Percentiles rank a stretch among this genome's conserved stretches.
These are phyloP conservation scores for Neurospora sp. DNA, from an alignment of 495 filamentous ascomycete genomes.

Conservation along the genomic window DNA sequence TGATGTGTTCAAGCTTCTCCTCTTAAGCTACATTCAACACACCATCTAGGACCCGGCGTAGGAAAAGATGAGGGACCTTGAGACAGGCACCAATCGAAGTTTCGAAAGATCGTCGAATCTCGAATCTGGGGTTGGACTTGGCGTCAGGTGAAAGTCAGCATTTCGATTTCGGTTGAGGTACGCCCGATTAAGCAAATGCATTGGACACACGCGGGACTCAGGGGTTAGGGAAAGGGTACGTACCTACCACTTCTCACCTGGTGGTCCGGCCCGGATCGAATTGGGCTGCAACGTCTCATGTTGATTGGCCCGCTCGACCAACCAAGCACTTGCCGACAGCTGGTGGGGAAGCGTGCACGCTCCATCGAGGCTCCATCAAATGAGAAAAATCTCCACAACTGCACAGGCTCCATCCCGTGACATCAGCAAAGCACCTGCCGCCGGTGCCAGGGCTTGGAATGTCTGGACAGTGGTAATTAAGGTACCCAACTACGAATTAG, in stretches of 20 bases:
- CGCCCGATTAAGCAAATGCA: neutral
- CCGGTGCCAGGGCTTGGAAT: neutral
- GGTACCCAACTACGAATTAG: neutral
- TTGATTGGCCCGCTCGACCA: neutral
- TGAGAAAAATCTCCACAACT: slow-evolving; percentile 9
- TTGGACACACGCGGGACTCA: neutral
- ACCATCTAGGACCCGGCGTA: neutral
- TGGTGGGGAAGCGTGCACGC: neutral
- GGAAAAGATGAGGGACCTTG: neutral
- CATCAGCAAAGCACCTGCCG: slow-evolving; percentile 11
- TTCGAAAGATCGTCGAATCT: neutral
- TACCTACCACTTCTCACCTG: neutral
- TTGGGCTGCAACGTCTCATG: neutral
- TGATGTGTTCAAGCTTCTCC: too few relatives aligned
- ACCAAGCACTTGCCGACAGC: slow-evolving; percentile 15
- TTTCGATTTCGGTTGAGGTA: neutral
- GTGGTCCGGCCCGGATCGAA: neutral
- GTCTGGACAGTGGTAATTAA: neutral
- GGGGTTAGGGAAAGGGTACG: neutral
- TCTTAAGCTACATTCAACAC: neutral
- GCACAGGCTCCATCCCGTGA: slow-evolving; percentile 18
- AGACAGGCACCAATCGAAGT: neutral
- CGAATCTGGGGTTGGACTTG: neutral
- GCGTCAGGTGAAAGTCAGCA: neutral
- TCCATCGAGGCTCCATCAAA: neutral